Conservation (phyloP, 257 asterid species). For the Solanum chmielewskii region DNA sequence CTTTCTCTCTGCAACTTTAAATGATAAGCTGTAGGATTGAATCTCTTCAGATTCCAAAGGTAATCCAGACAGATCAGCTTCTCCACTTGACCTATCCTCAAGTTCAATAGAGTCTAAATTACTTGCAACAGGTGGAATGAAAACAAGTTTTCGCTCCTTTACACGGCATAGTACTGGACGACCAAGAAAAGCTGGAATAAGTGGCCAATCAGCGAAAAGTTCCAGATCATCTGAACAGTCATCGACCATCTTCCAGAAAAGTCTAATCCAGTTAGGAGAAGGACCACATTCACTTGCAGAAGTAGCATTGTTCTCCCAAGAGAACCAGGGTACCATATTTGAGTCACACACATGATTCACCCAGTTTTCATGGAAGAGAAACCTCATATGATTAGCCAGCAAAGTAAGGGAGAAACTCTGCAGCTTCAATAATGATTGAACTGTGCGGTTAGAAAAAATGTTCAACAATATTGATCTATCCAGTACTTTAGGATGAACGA, state of each 20-base stretch:
- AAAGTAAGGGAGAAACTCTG: conserved; percentile 60
- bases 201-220: conserved; percentile 93
- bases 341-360: conserved; percentile 53
- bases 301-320: conserved; percentile 68
- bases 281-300: conserved; percentile 65
- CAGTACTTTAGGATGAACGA: conserved; percentile 77
- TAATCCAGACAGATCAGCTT: conserved; percentile 25
- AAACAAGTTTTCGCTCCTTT: conserved; percentile 66
- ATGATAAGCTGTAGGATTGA: conserved; percentile 35
- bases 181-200: conserved; percentile 94
- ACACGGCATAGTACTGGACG: conserved; percentile 88
- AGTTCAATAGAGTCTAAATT: conserved; percentile 12
- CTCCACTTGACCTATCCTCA: conserved; percentile 22
- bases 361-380: conserved; percentile 76
- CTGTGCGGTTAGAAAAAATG: conserved; percentile 46
- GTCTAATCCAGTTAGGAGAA: conserved; percentile 78
- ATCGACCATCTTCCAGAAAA: conserved; percentile 72
- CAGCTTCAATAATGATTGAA: conserved; percentile 56
- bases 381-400: conserved; percentile 66
- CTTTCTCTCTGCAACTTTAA: conserved; percentile 34
- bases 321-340: conserved; percentile 82
- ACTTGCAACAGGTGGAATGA: conserved; percentile 48
- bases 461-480: conserved; percentile 59
- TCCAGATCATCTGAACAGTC: conserved; percentile 57
- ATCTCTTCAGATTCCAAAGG: conserved; percentile 28